Percentiles rank a stretch among this genome's conserved stretches.
Evolutionary conservation across 2,329 filamentous ascomycete genomes (phyloP).

Genomic region (Coniella vitis): DNA sequence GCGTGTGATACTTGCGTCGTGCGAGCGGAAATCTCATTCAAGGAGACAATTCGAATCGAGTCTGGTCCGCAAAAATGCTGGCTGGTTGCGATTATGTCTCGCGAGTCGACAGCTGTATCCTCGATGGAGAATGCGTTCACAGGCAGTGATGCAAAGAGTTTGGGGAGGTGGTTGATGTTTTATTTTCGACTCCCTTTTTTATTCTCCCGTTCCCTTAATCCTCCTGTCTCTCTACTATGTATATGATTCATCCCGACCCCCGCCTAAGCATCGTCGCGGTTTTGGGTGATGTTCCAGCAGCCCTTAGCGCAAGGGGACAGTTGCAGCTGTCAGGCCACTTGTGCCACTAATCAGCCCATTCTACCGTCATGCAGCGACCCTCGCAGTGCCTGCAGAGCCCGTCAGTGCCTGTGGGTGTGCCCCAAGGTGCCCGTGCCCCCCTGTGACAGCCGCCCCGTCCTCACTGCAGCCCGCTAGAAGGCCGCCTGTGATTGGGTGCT

Average conservation of each 20-base stretch:
- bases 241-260: neutral
- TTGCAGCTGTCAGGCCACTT: constrained; percentile 12
- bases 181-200: neutral
- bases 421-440: neutral
- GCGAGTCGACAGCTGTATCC: no score
- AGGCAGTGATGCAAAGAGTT: no score
- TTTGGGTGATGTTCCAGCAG: neutral
- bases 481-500: neutral
- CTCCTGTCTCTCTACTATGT: neutral
- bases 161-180: no score
- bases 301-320: neutral
- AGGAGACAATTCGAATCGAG: no score
- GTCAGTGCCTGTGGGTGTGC: no score
- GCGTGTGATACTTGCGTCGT: no score
- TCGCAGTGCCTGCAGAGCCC: neutral
- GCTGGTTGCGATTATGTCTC: no score
- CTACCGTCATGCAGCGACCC: constrained; percentile 8
- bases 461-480: neutral
- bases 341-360: constrained; percentile 11
- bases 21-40: no score
- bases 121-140: no score
- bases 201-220: neutral
- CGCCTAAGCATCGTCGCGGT: neutral
- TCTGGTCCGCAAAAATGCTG: no score
- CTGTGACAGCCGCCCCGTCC: neutral